phyloP scores from a whole-genome alignment of 2,329 filamentous ascomycete genomes.

The Neopestalotiopsis sp. region DNA sequence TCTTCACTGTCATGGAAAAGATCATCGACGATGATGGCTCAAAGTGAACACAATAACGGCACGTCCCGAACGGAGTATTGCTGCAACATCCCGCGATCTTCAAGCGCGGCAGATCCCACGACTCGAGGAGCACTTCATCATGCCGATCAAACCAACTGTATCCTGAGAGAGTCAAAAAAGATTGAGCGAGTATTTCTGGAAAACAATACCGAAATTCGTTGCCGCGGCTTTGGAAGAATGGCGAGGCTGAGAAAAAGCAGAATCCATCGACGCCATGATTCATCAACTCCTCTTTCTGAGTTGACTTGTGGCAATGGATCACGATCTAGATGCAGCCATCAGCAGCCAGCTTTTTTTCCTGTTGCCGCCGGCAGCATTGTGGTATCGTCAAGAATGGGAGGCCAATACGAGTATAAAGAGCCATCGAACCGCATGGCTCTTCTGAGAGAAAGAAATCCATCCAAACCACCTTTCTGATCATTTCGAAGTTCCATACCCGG shows the following conservation, averaged over 20 bases:
- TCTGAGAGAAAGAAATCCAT: not conserved
- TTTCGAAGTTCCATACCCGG: not conserved
- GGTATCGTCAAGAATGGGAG: not conserved
- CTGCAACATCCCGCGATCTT: too few relatives aligned
- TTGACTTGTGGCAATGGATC: not conserved
- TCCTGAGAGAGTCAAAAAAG: too few relatives aligned
- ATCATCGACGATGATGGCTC: too few relatives aligned
- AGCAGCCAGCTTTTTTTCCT: not conserved
- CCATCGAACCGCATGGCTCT: not conserved
- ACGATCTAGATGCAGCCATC: not conserved
- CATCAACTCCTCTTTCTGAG: not conserved
- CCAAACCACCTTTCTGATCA: not conserved
- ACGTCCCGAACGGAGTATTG: too few relatives aligned
- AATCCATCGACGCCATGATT: not conserved
- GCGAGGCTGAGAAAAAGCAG: constrained; percentile 2
- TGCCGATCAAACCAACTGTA: too few relatives aligned
- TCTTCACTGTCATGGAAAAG: too few relatives aligned
- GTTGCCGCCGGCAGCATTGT: not conserved
- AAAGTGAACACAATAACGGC: too few relatives aligned
- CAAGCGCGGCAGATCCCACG: too few relatives aligned
- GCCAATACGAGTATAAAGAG: not conserved
- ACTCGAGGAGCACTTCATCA: too few relatives aligned
- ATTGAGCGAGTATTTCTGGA: too few relatives aligned
- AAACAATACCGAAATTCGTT: too few relatives aligned
- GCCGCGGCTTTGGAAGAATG: not conserved